Evolutionary conservation across 2,329 filamentous ascomycete species (phyloP), one percentile per base, ranked within the genome.

Genomic region (Talaromyces sp.): DNA sequence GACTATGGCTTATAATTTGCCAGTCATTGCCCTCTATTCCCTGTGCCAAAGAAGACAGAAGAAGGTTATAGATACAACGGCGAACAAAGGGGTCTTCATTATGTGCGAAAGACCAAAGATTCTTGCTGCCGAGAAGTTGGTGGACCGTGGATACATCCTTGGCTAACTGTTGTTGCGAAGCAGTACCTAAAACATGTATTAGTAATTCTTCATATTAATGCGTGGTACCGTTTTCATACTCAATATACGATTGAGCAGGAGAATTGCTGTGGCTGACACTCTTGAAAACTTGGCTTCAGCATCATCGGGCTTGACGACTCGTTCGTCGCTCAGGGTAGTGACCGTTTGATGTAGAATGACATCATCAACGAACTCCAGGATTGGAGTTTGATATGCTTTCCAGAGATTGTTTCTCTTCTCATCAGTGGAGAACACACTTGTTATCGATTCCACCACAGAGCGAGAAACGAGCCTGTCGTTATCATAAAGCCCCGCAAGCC

Each of bases 401-500:
- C 91, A 93, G 62, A 98, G 88, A 55, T 85, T 83, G 25, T 80
- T 78, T 42, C 89, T 79, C 76, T 97, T 99, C 60, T 96, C 92
- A 19, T 90, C 85, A 0, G 89, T 92, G 22, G 84, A 84, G 60
- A 98, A 88, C 47, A 96, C 90, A 2, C 84, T 84, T 0, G 84
- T 83, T 19, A 97, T 80, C 0, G 93, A 90, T 53, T 93, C 88
- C 62, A 85, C 83, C 1, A 93, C 92, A n/a, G 91, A 86, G 61
- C 87, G 86, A 8, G 89, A 82, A 15, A 92, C 92, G 19, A 83
- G 82, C 60, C 87, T 86, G 71, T 99, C 93, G 66, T 85, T 89
- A 73, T 99, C 95, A 71, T 92, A 96, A 1, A 89, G 84, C 0
- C 93, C 95, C 8, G 91, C 90, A 13, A 98, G 83, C 95, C 96